These are phyloP conservation scores for Globisporangium splendens DNA, from an alignment of 352 stramenopile genomes.

Conservation along the genomic window DNA sequence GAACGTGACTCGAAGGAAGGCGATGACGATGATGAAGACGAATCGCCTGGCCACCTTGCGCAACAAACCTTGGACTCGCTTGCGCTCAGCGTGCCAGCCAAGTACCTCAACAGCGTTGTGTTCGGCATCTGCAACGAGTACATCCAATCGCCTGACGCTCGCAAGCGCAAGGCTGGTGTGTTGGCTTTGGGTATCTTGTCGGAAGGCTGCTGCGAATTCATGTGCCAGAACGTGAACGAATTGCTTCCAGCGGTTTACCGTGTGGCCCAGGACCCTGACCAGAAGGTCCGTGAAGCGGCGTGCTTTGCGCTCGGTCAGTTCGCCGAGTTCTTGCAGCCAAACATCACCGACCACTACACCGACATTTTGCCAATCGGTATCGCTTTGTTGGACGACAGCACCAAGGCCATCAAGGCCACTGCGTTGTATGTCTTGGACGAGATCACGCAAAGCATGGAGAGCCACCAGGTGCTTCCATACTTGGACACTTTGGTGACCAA, in stretches of 20 bases:
- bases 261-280: constrained; percentile 88
- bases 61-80: constrained; percentile 86
- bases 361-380: constrained; percentile 97
- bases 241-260: constrained; percentile 92
- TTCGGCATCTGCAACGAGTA: constrained; percentile 85
- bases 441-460: constrained; percentile 98
- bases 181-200: constrained; percentile 96
- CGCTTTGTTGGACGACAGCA: constrained; percentile 91
- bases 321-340: constrained; percentile 97
- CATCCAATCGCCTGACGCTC: constrained; percentile 86
- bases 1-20: constrained; percentile 57
- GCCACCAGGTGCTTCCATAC: constrained; percentile 92
- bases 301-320: constrained; percentile 99
- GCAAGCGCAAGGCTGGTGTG: constrained; percentile 95
- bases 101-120: constrained; percentile 79
- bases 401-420: constrained; percentile 93
- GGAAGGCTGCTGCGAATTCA: constrained; percentile 94
- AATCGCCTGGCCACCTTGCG: constrained; percentile 74
- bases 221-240: constrained; percentile 93
- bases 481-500: constrained; percentile 95
- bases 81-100: constrained; percentile 71
- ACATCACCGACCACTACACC: constrained; percentile 93
- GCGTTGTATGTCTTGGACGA: constrained; percentile 98
- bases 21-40: constrained; percentile 66
- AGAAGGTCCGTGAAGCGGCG: constrained; percentile 94